Evolutionary conservation across 1,284 basidiomycete species (phyloP).

Genomic region (Pisolithus thermaeus): DNA sequence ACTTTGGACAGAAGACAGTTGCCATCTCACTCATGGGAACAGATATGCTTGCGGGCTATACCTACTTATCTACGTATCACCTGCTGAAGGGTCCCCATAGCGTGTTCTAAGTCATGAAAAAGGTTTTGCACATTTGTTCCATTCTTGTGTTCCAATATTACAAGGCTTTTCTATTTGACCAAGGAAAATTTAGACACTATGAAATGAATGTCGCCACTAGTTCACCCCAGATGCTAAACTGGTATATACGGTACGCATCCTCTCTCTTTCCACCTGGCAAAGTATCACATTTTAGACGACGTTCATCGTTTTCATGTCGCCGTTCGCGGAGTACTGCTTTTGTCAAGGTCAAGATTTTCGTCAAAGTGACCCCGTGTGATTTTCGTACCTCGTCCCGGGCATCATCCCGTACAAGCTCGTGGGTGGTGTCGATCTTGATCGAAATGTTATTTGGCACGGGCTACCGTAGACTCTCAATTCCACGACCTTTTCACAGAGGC

Average conservation of each 20-base stretch:
- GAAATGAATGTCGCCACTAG: background rate
- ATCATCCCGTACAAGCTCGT: slow-evolving; percentile 26
- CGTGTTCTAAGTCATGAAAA: too few species aligned
- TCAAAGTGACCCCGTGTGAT: background rate
- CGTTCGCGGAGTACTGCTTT: background rate
- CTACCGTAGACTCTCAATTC: slow-evolving; percentile 14
- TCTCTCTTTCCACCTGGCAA: background rate
- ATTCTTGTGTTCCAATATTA: too few species aligned
- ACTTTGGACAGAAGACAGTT: too few species aligned
- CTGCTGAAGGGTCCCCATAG: too few species aligned
- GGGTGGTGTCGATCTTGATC: slow-evolving; percentile 30
- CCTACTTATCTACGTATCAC: too few species aligned
- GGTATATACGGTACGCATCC: background rate
- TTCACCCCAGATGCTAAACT: background rate
- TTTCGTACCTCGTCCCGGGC: slow-evolving; percentile 10
- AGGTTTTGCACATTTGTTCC: too few species aligned
- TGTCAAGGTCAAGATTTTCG: background rate
- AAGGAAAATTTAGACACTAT: too few species aligned
- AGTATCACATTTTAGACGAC: background rate
- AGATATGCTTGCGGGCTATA: too few species aligned
- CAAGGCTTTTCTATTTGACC: too few species aligned
- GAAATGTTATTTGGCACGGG: slow-evolving; percentile 27
- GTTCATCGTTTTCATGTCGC: background rate
- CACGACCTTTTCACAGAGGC: background rate
- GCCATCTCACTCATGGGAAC: too few species aligned